These are phyloP conservation scores for Aciculoconidium aculeatum DNA, from an alignment of 805 yeast species.

Conservation along the genomic window DNA sequence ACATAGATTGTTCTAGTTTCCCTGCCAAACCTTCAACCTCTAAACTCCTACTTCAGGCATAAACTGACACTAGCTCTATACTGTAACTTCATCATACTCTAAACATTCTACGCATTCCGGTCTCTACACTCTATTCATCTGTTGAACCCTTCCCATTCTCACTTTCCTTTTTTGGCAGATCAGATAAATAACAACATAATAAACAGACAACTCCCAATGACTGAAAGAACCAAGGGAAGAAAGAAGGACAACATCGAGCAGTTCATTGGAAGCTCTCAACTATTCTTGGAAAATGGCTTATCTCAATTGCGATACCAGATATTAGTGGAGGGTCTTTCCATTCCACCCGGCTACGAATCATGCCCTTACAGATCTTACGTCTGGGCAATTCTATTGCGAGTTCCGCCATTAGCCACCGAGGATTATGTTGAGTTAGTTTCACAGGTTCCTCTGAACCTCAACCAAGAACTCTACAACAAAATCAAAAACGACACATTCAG, in stretches of 20 bases:
- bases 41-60: too few species aligned
- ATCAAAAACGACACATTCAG: conserved; percentile 83
- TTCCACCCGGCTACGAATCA: conserved; percentile 41
- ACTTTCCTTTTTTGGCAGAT: too few species aligned
- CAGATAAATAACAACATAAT: too few species aligned
- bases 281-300: conserved; percentile 43
- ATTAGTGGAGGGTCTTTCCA: conserved; percentile 34
- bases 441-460: conserved; percentile 41
- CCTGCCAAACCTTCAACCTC: too few species aligned
- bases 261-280: conserved; percentile 39
- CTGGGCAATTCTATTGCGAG: conserved; percentile 73
- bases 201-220: too few species aligned
- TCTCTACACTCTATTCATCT: too few species aligned
- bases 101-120: too few species aligned
- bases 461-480: conserved; percentile 54
- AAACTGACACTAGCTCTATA: too few species aligned
- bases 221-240: conserved; percentile 25
- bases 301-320: conserved; percentile 43
- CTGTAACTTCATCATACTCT: too few species aligned
- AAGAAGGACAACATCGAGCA: conserved; percentile 51
- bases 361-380: conserved; percentile 70
- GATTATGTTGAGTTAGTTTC: conserved; percentile 47
- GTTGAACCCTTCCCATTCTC: too few species aligned
- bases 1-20: too few species aligned
- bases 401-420: conserved; percentile 51